phyloP scores from a whole-genome alignment of 768 basidiomycete genomes.

The Agaricus blazei region DNA sequence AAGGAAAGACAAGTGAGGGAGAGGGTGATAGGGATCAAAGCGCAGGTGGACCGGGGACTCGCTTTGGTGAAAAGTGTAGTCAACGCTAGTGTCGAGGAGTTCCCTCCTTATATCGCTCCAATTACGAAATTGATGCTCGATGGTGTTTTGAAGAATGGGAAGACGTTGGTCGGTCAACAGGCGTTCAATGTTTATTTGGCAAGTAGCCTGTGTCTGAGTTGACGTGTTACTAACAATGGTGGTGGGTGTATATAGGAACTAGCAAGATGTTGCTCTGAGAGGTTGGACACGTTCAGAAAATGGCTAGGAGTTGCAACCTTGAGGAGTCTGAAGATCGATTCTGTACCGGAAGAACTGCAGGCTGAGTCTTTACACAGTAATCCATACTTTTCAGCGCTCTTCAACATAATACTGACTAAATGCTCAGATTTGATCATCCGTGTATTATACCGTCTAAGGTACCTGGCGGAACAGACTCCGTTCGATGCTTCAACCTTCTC shows the following conservation, averaged over 20 bases:
- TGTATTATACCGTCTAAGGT: slow-evolving; percentile 79
- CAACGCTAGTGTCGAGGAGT: slow-evolving; percentile 39
- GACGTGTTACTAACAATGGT: not conserved
- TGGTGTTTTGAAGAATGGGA: slow-evolving; percentile 57
- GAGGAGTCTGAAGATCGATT: slow-evolving; percentile 58
- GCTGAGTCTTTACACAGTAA: slow-evolving; percentile 66
- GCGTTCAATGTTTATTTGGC: slow-evolving; percentile 82
- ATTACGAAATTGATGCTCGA: slow-evolving; percentile 59
- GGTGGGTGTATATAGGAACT: slow-evolving; percentile 43
- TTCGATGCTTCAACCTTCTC: slow-evolving; percentile 87
- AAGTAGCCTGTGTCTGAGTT: slow-evolving; percentile 19
- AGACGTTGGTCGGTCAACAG: slow-evolving; percentile 51
- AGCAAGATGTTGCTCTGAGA: slow-evolving; percentile 66
- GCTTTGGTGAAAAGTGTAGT: slow-evolving; percentile 64
- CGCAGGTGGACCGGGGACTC: slow-evolving; percentile 60
- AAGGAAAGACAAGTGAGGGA: slow-evolving; percentile 71
- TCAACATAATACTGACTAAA: not conserved
- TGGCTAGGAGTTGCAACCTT: slow-evolving; percentile 86
- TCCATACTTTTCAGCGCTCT: slow-evolving; percentile 15
- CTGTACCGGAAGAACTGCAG: slow-evolving; percentile 67
- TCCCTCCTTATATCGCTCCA: slow-evolving; percentile 50
- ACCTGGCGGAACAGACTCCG: slow-evolving; percentile 72
- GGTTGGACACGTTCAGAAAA: slow-evolving; percentile 59
- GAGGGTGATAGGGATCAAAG: slow-evolving; percentile 50
- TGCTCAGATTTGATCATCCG: slow-evolving; percentile 69